Percentiles rank a stretch among this genome's conserved stretches.
phyloP scores from a whole-genome alignment of 345 rosid species.

The Populus alba region DNA sequence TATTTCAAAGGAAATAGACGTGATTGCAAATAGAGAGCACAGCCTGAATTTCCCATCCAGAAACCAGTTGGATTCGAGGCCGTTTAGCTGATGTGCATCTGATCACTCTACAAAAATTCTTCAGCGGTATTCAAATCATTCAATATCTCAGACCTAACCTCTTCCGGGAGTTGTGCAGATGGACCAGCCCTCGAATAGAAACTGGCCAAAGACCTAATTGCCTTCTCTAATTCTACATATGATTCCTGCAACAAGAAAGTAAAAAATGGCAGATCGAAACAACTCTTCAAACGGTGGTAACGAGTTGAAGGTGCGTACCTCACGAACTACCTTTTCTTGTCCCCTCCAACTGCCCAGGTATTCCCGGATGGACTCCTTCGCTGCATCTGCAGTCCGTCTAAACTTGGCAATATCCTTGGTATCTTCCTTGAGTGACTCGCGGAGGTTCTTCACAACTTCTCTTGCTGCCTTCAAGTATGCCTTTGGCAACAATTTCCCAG shows the following conservation, averaged over 20 bases:
- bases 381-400: conserved; percentile 84
- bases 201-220: conserved; percentile 60
- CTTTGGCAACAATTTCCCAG: conserved; percentile 76
- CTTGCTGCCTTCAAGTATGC: conserved; percentile 87
- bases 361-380: conserved; percentile 80
- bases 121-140: conserved; percentile 55
- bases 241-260: conserved; percentile 59
- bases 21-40: neutral
- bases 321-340: conserved; percentile 42
- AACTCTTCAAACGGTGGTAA: too few species aligned
- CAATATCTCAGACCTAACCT: conserved; percentile 61
- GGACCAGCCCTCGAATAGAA: conserved; percentile 92
- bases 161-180: conserved; percentile 72
- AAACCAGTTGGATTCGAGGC: neutral
- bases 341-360: conserved; percentile 84
- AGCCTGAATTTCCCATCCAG: neutral
- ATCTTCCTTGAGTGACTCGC: conserved; percentile 76
- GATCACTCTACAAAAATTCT: conserved; percentile 54
- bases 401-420: conserved; percentile 65
- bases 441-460: conserved; percentile 73
- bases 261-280: neutral
- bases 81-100: neutral
- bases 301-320: conserved; percentile 36
- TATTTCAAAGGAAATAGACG: neutral
- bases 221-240: conserved; percentile 70